Base-by-base conservation (phyloP, 2,329 filamentous ascomycete species). In the Fusarium bulbicola region DNA sequence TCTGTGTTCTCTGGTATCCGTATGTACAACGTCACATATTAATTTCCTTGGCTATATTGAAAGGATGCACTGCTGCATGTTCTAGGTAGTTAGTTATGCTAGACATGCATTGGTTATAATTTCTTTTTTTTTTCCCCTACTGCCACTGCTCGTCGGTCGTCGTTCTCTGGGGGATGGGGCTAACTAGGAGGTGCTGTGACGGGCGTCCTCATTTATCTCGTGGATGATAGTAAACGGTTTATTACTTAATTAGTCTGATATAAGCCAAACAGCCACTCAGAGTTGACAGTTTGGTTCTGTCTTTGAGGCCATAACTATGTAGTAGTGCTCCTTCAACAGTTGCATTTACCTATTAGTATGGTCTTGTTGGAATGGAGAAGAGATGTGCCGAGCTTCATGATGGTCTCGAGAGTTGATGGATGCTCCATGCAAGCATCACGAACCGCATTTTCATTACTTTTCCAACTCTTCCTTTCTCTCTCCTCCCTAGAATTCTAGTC, bases 401-500 rank as follows among this genome's bases (percentile, higher is more conserved):
- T 68, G 30, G 47, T 63, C 56, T 67, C 37, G 3, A 53, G 43
- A 47, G 37, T 21, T 45, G 32, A 36, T 36, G 15, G 42, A 28
- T 14, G 12, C 30, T 28, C 54, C 36, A 59, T 36, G 50, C 59
- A 64, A 57, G 40, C 52, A 62, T 63, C 37, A 20, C 72, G 14
- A 62, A 43, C 65, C 70, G 73, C 52, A 46, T 68, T 15, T 15
- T 14, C 14, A 46, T 14, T 18, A 18, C 47, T 20, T 34, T 50
- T 50, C 21, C 21, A 50, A 9, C 15, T 32, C 28, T 10, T 34
- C 12, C 11, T 1, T 30, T 45, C 11, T 45, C 16, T 26, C 14
- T 50, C 16, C 45, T 64, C 71, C 71, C 71, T 74, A 26, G 18
- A 59, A 26, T 34, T 72, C 68, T 52, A 14, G 40, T 37, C 54